phyloP scores from a whole-genome alignment of 306 rosid genomes.

The Prunus armeniaca region DNA sequence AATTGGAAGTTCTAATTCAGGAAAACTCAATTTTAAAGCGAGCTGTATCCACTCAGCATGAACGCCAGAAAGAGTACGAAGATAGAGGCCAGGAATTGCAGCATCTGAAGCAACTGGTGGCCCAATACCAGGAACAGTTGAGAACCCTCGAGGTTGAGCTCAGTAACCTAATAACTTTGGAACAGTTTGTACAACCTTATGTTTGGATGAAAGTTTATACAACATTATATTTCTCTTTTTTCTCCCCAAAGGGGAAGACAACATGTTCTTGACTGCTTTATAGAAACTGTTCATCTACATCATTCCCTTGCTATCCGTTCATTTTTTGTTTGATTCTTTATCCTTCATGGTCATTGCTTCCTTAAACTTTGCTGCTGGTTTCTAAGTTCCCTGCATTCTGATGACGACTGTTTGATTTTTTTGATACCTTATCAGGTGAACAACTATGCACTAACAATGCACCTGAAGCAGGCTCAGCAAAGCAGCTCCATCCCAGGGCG shows the following conservation, averaged over 20 bases:
- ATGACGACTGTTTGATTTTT: neutral
- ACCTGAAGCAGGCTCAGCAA: slow-evolving; percentile 83
- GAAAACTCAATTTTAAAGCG: slow-evolving; percentile 72
- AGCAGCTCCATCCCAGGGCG: slow-evolving; percentile 79
- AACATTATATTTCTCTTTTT: too few species aligned
- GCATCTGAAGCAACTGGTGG: slow-evolving; percentile 67
- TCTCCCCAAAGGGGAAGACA: neutral
- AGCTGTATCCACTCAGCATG: slow-evolving; percentile 73
- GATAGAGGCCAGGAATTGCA: slow-evolving; percentile 62
- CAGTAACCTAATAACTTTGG: neutral
- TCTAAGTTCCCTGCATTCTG: neutral
- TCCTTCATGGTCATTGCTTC: neutral
- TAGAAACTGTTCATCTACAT: neutral
- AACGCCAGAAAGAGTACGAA: slow-evolving; percentile 67
- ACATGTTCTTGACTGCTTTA: neutral
- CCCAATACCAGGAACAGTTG: slow-evolving; percentile 77
- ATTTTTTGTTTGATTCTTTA: neutral
- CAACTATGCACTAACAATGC: slow-evolving; percentile 82
- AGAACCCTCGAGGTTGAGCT: slow-evolving; percentile 69
- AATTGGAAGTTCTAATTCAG: slow-evolving; percentile 65
- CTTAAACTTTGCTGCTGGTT: neutral
- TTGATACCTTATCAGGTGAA: slow-evolving; percentile 43
- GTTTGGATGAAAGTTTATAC: neutral
- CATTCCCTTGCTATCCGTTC: neutral
- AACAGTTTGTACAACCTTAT: neutral